Evolutionary conservation across 768 basidiomycete genomes (phyloP).

Genomic region (Suillus clintonianus): DNA sequence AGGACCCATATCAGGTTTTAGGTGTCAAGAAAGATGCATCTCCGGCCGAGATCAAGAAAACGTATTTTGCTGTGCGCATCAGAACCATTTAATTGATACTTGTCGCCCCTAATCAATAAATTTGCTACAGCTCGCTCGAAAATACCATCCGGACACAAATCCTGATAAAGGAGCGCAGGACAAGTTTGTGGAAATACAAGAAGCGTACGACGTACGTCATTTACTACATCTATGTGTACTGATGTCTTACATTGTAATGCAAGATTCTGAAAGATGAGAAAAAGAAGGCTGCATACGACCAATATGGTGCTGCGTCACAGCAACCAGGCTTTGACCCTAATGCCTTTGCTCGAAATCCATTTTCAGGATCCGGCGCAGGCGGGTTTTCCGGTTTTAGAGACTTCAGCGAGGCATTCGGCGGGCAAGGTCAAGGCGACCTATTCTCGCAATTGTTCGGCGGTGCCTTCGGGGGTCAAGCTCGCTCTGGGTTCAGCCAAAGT

Average conservation of each 20-base stretch:
- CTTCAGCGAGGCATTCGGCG: slow-evolving; percentile 63
- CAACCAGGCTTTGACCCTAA: slow-evolving; percentile 94
- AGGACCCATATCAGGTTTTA: slow-evolving; percentile 90
- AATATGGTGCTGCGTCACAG: slow-evolving; percentile 90
- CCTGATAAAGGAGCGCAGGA: slow-evolving; percentile 88
- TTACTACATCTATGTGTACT: slow-evolving; percentile 15
- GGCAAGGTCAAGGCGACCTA: slow-evolving; percentile 57
- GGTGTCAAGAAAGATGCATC: slow-evolving; percentile 85
- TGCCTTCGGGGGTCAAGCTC: slow-evolving; percentile 52
- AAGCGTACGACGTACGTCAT: slow-evolving; percentile 87
- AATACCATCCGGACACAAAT: slow-evolving; percentile 98
- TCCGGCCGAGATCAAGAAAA: slow-evolving; percentile 92
- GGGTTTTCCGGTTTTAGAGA: slow-evolving; percentile 77
- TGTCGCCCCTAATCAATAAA: slow-evolving; percentile 16
- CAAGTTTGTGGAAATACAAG: slow-evolving; percentile 95
- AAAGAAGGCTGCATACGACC: slow-evolving; percentile 88
- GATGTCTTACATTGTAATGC: slow-evolving; percentile 19
- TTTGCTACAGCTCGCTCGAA: slow-evolving; percentile 81
- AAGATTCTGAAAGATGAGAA: slow-evolving; percentile 93
- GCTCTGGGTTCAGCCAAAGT: slow-evolving; percentile 45
- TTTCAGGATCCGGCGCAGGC: slow-evolving; percentile 47
- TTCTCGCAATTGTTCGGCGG: slow-evolving; percentile 86
- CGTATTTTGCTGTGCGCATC: slow-evolving; percentile 83
- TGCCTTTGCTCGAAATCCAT: slow-evolving; percentile 64
- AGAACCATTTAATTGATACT: slow-evolving; percentile 15